phyloP scores from a whole-genome alignment of 2,329 filamentous ascomycete genomes.

The Epichloe typhina region DNA sequence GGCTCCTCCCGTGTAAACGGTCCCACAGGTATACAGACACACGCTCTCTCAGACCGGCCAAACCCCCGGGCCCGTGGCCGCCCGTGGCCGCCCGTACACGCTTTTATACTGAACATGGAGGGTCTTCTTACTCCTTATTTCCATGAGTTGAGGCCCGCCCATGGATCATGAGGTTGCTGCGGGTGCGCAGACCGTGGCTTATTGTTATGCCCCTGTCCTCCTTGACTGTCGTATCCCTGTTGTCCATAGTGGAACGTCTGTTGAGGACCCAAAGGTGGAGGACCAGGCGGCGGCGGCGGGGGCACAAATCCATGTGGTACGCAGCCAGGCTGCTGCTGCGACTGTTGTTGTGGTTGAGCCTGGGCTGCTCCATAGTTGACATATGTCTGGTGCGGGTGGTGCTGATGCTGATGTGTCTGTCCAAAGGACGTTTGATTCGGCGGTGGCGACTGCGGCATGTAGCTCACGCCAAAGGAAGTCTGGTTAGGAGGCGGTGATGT shows the following conservation, averaged over 20 bases:
- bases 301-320: slow-evolving; percentile 47
- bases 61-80: no score
- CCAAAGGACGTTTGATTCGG: slow-evolving; percentile 41
- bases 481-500: slow-evolving; percentile 54
- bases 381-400: slow-evolving; percentile 29
- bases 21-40: no score
- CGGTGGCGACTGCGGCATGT: slow-evolving; percentile 38
- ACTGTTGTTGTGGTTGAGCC: slow-evolving; percentile 2
- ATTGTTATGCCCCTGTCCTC: slow-evolving; percentile 12
- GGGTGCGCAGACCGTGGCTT: slow-evolving; percentile 14
- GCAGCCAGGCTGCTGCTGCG: slow-evolving; percentile 24
- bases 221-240: slow-evolving; percentile 19
- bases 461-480: slow-evolving; percentile 30
- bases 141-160: slow-evolving; percentile 40
- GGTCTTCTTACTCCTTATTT: slow-evolving; percentile 19
- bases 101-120: neutral
- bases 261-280: slow-evolving; percentile 47
- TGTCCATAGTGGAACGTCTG: slow-evolving; percentile 45
- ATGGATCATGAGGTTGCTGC: slow-evolving; percentile 33
- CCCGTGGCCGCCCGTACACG: neutral
- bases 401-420: slow-evolving; percentile 27
- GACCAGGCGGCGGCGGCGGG: slow-evolving; percentile 49
- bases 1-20: neutral
- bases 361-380: slow-evolving; percentile 24
- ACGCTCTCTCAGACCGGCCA: neutral